These are phyloP conservation scores for Mycena albidolilacea DNA, from an alignment of 768 basidiomycete species.

Conservation along the genomic window DNA sequence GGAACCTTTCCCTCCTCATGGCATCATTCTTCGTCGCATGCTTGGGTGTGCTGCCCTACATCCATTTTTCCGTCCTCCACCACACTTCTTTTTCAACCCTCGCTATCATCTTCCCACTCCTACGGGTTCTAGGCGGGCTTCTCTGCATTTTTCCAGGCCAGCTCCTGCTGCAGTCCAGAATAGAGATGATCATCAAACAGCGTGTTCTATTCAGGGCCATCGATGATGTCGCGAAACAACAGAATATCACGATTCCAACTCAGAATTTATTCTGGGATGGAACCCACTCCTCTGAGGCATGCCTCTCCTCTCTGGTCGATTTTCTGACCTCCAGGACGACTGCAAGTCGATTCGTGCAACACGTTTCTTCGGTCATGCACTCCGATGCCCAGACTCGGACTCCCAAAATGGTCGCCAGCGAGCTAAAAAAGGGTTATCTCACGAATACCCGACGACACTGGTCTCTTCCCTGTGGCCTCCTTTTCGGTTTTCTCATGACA, in stretches of 20 bases:
- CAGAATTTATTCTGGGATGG: neutral
- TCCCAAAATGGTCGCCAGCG: neutral
- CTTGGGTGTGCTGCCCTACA: slow-evolving; percentile 2
- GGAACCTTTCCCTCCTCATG: neutral
- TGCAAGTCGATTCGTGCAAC: neutral
- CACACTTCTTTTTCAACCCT: slow-evolving; percentile 3
- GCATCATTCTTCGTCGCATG: slow-evolving; percentile 2
- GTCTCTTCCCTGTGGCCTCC: neutral
- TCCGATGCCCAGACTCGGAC: neutral
- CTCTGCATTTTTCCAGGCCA: too few species aligned
- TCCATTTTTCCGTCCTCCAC: slow-evolving; percentile 6
- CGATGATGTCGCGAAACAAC: neutral
- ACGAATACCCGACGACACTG: neutral
- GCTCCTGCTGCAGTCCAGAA: slow-evolving; percentile 20
- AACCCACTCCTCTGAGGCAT: neutral
- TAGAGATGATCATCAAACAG: slow-evolving; percentile 19
- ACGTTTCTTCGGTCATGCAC: neutral
- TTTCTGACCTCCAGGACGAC: too few species aligned
- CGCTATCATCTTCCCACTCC: slow-evolving; percentile 10
- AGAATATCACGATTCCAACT: neutral
- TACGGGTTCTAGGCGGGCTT: too few species aligned
- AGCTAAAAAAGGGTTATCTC: neutral
- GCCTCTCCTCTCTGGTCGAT: slow-evolving; percentile 1
- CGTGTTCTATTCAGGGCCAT: slow-evolving; percentile 15
- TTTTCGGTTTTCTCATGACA: slow-evolving; percentile 14